Conservation (phyloP, 1,139 yeast species). For the Magnusiomyces ingens region DNA sequence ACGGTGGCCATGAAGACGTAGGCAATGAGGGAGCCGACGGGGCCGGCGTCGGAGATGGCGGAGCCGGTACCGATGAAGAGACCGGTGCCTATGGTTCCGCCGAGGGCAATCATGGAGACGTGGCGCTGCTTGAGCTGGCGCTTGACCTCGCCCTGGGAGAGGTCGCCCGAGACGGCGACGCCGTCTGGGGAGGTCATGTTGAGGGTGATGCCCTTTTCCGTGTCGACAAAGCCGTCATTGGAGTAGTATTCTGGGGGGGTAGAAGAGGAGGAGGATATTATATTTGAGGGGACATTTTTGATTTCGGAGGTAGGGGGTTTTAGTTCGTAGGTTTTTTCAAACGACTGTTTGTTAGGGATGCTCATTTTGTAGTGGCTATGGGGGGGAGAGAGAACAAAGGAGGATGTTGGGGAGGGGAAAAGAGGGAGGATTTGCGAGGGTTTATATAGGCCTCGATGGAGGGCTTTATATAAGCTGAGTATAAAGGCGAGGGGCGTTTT, state of each 20-base stretch:
- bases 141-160: slow-evolving; percentile 19
- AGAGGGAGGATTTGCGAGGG: too few species aligned
- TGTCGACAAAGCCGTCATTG: background rate
- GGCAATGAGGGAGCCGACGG: slow-evolving; percentile 58
- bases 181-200: background rate
- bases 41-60: slow-evolving; percentile 57
- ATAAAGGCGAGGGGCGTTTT: too few species aligned
- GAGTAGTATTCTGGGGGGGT: background rate
- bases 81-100: slow-evolving; percentile 49
- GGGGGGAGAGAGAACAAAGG: too few species aligned
- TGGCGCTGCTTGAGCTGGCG: slow-evolving; percentile 42
- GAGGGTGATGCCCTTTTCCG: background rate
- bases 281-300: too few species aligned
- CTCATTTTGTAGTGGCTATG: too few species aligned
- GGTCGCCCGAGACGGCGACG: background rate
- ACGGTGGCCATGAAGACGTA: slow-evolving; percentile 45
- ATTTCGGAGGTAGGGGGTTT: too few species aligned
- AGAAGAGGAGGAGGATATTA: too few species aligned
- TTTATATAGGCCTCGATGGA: too few species aligned
- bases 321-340: too few species aligned
- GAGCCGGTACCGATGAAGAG: slow-evolving; percentile 60
- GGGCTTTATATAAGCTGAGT: too few species aligned
- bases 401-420: too few species aligned
- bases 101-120: slow-evolving; percentile 45
- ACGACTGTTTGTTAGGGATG: too few species aligned